phyloP scores from a whole-genome alignment of 2,329 filamentous ascomycete genomes.

The Aspergillus cejpii region DNA sequence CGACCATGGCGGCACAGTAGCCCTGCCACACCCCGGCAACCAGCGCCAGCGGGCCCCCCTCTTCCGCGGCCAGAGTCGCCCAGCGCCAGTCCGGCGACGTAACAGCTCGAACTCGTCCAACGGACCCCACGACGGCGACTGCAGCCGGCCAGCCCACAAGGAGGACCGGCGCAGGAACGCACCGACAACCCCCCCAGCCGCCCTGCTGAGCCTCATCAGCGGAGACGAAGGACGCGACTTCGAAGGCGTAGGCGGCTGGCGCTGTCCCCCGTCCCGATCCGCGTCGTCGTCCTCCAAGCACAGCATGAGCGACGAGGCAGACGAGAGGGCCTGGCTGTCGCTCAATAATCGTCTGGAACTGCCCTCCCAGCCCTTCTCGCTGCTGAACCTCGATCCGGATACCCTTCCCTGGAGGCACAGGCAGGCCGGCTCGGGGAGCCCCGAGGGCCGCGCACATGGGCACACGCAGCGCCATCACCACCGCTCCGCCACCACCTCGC shows the following conservation, averaged over 20 bases:
- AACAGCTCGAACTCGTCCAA: conserved; percentile 7
- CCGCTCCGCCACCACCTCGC: conserved; percentile 32
- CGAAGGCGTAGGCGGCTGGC: conserved; percentile 41
- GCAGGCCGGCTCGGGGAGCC: not conserved
- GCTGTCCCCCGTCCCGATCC: conserved; percentile 20
- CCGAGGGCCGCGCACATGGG: conserved; percentile 1
- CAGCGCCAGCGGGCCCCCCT: conserved; percentile 4
- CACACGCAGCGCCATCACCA: conserved; percentile 23
- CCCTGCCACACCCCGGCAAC: not conserved
- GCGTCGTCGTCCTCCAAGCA: conserved; percentile 22
- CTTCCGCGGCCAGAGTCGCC: conserved; percentile 3
- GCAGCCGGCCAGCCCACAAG: conserved; percentile 9
- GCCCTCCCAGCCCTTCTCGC: conserved; percentile 26
- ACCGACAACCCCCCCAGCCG: conserved; percentile 9
- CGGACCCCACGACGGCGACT: not conserved
- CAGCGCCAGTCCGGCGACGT: conserved; percentile 5
- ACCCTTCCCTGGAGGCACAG: conserved; percentile 6
- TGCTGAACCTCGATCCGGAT: conserved; percentile 11
- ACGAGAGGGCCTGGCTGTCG: conserved; percentile 36
- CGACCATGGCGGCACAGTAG: conserved; percentile 11
- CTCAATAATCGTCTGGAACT: conserved; percentile 36
- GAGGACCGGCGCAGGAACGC: conserved; percentile 15
- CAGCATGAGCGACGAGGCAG: conserved; percentile 21
- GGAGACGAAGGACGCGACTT: conserved; percentile 38
- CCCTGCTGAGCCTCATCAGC: conserved; percentile 25